Percentiles rank a stretch among this genome's conserved stretches.
These are phyloP conservation scores for Pezizomycotina sp. DNA, from an alignment of 2,329 filamentous ascomycete genomes.

Conservation along the genomic window DNA sequence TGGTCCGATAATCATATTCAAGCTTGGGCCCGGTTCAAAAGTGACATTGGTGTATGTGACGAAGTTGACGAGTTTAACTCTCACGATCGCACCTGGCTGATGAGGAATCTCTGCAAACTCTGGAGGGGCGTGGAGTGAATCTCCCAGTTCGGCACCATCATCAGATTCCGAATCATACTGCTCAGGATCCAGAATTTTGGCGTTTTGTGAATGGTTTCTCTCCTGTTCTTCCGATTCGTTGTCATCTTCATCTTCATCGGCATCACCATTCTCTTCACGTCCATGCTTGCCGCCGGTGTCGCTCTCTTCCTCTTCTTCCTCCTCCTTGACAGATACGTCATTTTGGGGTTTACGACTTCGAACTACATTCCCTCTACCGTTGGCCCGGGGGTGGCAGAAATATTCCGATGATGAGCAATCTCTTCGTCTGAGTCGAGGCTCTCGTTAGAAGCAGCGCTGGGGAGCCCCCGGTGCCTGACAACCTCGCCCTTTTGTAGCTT, in stretches of 20 bases:
- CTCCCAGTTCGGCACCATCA: conserved; percentile 11
- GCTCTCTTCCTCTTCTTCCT: no score
- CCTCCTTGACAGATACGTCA: no score
- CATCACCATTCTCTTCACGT: conserved; percentile 3
- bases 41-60: conserved; percentile 89
- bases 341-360: no score
- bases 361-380: no score
- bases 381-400: no score
- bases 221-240: conserved; percentile 1
- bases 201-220: conserved; percentile 1
- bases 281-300: background rate
- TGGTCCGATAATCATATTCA: conserved; percentile 99
- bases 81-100: conserved; percentile 63
- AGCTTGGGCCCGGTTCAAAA: conserved; percentile 73
- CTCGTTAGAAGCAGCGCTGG: no score
- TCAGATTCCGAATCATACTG: conserved; percentile 17
- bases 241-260: background rate
- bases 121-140: conserved; percentile 17
- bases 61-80: conserved; percentile 74
- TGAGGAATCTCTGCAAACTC: conserved; percentile 11
- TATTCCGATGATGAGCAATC: no score
- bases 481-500: no score
- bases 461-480: no score
- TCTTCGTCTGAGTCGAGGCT: no score
- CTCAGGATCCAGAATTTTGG: conserved; percentile 17